Evolutionary conservation across 2,329 filamentous ascomycete species (phyloP), one percentile per base, ranked within the genome.

Genomic region (Aspergillus sp.): DNA sequence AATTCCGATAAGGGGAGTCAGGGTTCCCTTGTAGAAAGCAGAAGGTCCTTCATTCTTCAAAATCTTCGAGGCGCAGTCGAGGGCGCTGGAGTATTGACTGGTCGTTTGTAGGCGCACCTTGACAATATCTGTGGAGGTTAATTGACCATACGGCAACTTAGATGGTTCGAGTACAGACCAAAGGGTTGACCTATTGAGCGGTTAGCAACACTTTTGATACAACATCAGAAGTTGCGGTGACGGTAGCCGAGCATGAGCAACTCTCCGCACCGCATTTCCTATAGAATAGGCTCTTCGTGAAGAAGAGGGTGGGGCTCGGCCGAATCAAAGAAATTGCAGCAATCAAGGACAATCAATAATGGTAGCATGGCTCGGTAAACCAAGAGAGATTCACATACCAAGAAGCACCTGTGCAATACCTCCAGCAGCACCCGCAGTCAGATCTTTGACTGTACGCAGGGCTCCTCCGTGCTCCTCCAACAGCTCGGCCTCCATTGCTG

Each of bases 21-120:
- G 84, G 0, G 95, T 98, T 72, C 95, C 95, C 81, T 99, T 99
- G 87, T 99, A 99, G 83, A 99, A 99, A 60, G 95, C 95, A 13
- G 91, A 81, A 2, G 93, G 84, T 1, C 95, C 95, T 78, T 99
- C 95, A 72, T 92, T 89, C 72, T 87, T 88, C 80, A 92, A 92
- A 81, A 99, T 98, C 66, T 90, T 87, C 55, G 85, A 85, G 7
- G 93, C 95, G 68, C 91, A 92, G 71, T 92, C 85, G 51, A 96
- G 79, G 57, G 95, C 95, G 67, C 87, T 89, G 57, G 86, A 84
- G 83, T 97, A 96, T 69, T 91, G 86, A 23, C 85, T 88, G 57
- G 90, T 91, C 17, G 95, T 99, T 79, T 99, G 95, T 53, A 99
- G 85, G 59, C 95, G 91, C 72, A 99, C 95, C 82, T 99, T 99